Evolutionary conservation across 805 yeast genomes (phyloP), one percentile per base, ranked within the genome.

Genomic region (Yarrowia keelungensis): DNA sequence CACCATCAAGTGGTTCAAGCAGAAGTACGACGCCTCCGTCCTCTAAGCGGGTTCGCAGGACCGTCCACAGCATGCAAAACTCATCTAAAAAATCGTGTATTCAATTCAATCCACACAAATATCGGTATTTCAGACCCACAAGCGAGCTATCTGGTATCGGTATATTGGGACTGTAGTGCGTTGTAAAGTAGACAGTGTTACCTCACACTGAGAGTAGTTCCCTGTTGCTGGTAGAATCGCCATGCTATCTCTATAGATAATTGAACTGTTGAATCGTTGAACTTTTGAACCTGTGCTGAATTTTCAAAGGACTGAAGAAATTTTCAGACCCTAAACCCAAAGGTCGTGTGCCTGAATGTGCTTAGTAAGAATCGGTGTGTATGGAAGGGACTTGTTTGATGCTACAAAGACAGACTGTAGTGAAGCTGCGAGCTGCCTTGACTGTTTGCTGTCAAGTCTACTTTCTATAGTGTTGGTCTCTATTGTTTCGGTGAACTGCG

Each of bases 21-120:
- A 92, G 84, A 95, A 90, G 88, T 95, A 94, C 89, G 99, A 95
- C 85, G 99, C 99, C 82, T 96, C 92, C 79, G 99, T 95, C 69
- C 71, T 75, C 73, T 75, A 75, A 74, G 42, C 51, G 49, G 68
- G 22, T 59, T 26, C 32, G 32, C 32, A 26, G 32, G 32, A 26
- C 32, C 32, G 32, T 26, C 32, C 32, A 26, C 32, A 42, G 14
- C 10, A 39, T 41, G 46, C 62, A 36, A 38, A 41, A 38, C 62
- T 26, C 32, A 26, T 26, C 32, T 39, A 56, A 59, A 59, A 59
- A 59, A 56, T 42, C 47, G 64, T 56, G 64, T 59, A 45, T 59
- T 42, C 14, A 59, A 59, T 59, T 42, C 65, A 59, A 59, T 59
- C 45, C 32, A 35, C 65, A 43, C 65, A 43, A 43, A 45, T 59